These are phyloP conservation scores for Trichoderma lentiforme DNA, from an alignment of 2,329 filamentous ascomycete genomes.

Conservation along the genomic window DNA sequence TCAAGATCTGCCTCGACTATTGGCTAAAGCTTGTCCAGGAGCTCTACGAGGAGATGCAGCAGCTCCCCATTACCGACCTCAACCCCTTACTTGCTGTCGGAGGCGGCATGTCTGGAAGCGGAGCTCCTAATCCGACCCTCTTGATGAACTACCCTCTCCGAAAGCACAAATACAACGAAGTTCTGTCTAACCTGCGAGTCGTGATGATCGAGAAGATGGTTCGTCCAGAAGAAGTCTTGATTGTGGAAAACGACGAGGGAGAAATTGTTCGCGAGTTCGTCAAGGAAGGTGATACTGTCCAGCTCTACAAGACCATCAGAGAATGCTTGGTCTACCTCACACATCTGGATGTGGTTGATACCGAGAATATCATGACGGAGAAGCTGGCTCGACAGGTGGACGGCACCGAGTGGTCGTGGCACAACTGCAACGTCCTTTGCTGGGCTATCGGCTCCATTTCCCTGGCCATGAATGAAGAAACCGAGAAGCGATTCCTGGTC, in stretches of 20 bases:
- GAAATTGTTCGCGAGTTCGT: slow-evolving; percentile 99
- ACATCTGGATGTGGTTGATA: slow-evolving; percentile 94
- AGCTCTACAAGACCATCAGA: slow-evolving; percentile 97
- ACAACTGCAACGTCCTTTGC: slow-evolving; percentile 98
- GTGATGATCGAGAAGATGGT: slow-evolving; percentile 99
- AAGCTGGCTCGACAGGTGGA: slow-evolving; percentile 95
- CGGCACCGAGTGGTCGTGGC: slow-evolving; percentile 96
- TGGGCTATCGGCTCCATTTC: slow-evolving; percentile 99
- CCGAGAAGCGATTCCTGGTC: slow-evolving; percentile 95
- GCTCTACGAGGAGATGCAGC: slow-evolving; percentile 98
- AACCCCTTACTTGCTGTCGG: slow-evolving; percentile 83
- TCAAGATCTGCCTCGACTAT: slow-evolving; percentile 99
- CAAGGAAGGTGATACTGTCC: slow-evolving; percentile 98
- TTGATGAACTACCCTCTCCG: slow-evolving; percentile 87
- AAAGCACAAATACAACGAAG: slow-evolving; percentile 96
- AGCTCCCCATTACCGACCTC: slow-evolving; percentile 86
- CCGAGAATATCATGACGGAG: slow-evolving; percentile 98
- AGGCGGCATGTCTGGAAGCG: slow-evolving; percentile 69
- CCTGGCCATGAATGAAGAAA: slow-evolving; percentile 98
- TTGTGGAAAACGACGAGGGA: slow-evolving; percentile 99
- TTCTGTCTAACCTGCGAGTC: slow-evolving; percentile 86
- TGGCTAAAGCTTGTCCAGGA: slow-evolving; percentile 99
- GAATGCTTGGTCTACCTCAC: slow-evolving; percentile 97
- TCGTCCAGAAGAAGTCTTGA: slow-evolving; percentile 91
- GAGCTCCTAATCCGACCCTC: slow-evolving; percentile 79